Conservation (phyloP, 805 yeast genomes). For the Wickerhamiella galacta region DNA sequence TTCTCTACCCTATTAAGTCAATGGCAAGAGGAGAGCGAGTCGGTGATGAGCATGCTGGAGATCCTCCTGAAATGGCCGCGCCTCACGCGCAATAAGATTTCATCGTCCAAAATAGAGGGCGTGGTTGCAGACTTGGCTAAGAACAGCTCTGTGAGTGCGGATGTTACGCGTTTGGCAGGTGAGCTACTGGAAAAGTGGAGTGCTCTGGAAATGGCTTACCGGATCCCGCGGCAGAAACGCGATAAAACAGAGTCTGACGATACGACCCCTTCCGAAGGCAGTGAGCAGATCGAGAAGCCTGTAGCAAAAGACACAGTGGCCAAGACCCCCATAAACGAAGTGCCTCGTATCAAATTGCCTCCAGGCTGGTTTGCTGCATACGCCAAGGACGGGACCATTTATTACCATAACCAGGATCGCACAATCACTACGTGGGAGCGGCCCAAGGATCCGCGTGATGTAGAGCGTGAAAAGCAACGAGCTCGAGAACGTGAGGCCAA, state of each 20-base stretch:
- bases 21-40: slow-evolving; percentile 25
- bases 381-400: slow-evolving; percentile 29
- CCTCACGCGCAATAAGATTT: slow-evolving; percentile 62
- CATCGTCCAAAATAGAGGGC: slow-evolving; percentile 54
- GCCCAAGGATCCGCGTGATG: slow-evolving; percentile 27
- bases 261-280: not conserved
- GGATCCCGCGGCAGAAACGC: slow-evolving; percentile 50
- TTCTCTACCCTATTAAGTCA: slow-evolving; percentile 40
- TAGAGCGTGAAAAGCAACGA: slow-evolving; percentile 7
- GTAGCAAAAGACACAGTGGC: too few species aligned
- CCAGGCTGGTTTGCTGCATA: slow-evolving; percentile 49
- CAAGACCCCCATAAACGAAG: not conserved
- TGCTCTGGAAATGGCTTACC: slow-evolving; percentile 58
- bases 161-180: slow-evolving; percentile 25
- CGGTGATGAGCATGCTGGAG: slow-evolving; percentile 34
- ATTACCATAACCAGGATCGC: slow-evolving; percentile 37
- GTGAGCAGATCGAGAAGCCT: not conserved
- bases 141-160: slow-evolving; percentile 15
- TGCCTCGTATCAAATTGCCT: slow-evolving; percentile 26
- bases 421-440: slow-evolving; percentile 42
- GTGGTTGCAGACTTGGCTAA: slow-evolving; percentile 31
- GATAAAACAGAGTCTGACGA: slow-evolving; percentile 6
- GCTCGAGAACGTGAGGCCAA: slow-evolving; percentile 10
- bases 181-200: slow-evolving; percentile 52
- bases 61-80: slow-evolving; percentile 51